Base-by-base conservation (phyloP, 2,329 filamentous ascomycete genomes). In the Fusarium odoratissimum region DNA sequence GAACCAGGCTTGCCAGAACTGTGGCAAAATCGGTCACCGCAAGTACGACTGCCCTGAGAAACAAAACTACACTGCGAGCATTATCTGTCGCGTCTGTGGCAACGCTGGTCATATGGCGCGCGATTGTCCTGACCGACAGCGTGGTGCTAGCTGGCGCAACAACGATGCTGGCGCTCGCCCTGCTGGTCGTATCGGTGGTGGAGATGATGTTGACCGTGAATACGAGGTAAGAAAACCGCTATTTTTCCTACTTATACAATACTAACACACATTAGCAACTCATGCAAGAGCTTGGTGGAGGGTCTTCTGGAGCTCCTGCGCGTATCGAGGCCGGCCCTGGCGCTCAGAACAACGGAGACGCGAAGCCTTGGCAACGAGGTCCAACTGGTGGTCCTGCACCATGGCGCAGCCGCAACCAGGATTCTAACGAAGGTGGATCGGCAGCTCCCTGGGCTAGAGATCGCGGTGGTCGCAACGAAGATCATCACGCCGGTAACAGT, bases 1-100 rank as follows among this genome's bases (percentile, higher is more conserved):
- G 82, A 99, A 99, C 83, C 96, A 99, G 83, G 96, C 96, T 75
- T 99, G 96, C 85, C 96, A 99, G 86, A 99, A 99, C 87, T 99
- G 94, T 84, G 96, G 96, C 77, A 95, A 98, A 88, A 99, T 99
- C 74, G 96, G 96, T 69, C 96, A 99, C 83, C 92, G 96, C 84
- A 99, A 99, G 85, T 98, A 98, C 82, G 96, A 99, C 81, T 99
- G 96, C 78, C 96, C 96, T 19, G 94, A 99, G 85, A 94, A 96
- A 83, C 94, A 95, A 81, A 99, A 99, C 85, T 98, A 93, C 84
- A 99, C 96, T n/a, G 95, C 96, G 78, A 98, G 95, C 84, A 98
- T 99, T 82, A 98, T 99, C 80, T 99, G 96, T 85, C 95, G 95
- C 78, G 93, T 98, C 77, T 99, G 96, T 85, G 96, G 96, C 76